Base-by-base conservation (phyloP, 345 rosid species). In the Pistacia vera region DNA sequence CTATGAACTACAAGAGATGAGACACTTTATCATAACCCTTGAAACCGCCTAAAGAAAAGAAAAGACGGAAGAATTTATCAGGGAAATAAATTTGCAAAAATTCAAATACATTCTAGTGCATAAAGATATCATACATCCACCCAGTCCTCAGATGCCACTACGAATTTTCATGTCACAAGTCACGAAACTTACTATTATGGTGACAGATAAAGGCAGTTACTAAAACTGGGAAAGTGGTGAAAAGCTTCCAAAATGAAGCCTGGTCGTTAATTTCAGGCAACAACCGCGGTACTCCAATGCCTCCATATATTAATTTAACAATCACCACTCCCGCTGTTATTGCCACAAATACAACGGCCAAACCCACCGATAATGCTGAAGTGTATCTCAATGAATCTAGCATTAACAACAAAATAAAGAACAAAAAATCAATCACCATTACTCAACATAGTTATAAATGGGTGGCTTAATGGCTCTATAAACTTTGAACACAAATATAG, bases 191-290 rank as follows among this genome's bases (percentile, higher is more conserved):
- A 89, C 93, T 68, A 41, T 87, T 91, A 66, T 89, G 91, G 81
- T 91, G 95, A 79, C 95, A 91, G 73, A 89, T 86, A 77, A 79
- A 91, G 68, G 93, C 90, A 55, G 95, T 89, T 76, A 91, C 93
- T 14, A 91, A 5, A 48, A 89, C 78, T 54, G 93, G 93, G 30
- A 87, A 78, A 16, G 90, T 77, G 11, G 92, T 91, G 70, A 87
- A 91, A 66, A 91, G 89, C 85, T 86, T 87, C 92, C 95, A 89
- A 76, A 89, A 89, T 2, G 91, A 86, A 16, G 86, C 86, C 80
- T 88, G 91, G 35, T 84, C 81, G 0, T 41, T 79, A 33, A 89
- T 78, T 75, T 85, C 20, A 10, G 95, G 91, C 84, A 85, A 75
- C 74, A 90, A 64, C 22, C 75, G 84, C 9, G 91, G 92, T 87